These are phyloP conservation scores for Phytophthora nicotianae DNA, from an alignment of 352 stramenopile genomes.

Conservation along the genomic window DNA sequence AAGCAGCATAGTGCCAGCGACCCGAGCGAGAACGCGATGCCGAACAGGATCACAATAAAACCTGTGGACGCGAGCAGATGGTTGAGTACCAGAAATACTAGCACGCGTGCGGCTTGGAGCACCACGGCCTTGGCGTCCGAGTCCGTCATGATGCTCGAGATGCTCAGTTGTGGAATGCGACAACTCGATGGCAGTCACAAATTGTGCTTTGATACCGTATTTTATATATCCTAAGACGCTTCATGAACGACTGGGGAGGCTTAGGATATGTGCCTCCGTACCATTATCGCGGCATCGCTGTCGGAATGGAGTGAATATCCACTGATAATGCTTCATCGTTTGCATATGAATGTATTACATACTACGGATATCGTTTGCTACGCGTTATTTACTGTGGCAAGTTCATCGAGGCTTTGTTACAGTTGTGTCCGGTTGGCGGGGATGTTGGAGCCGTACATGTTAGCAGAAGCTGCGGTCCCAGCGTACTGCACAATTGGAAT, in stretches of 20 bases:
- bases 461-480: slow-evolving; percentile 3
- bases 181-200: slow-evolving; percentile 10
- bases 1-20: slow-evolving; percentile 72
- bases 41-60: slow-evolving; percentile 61
- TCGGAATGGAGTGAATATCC: background rate
- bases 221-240: slow-evolving; percentile 19
- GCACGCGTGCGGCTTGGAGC: slow-evolving; percentile 24
- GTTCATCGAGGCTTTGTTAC: slow-evolving; percentile 7
- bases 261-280: slow-evolving; percentile 17
- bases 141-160: slow-evolving; percentile 18
- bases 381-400: background rate
- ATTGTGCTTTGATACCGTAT: slow-evolving; percentile 15
- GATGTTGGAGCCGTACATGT: slow-evolving; percentile 27
- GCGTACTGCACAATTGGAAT: slow-evolving; percentile 45
- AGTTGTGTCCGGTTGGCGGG: slow-evolving; percentile 3
- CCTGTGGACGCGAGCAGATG: slow-evolving; percentile 47
- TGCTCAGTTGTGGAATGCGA: slow-evolving; percentile 23
- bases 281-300: slow-evolving; percentile 2
- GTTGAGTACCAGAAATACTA: slow-evolving; percentile 70
- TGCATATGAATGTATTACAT: background rate
- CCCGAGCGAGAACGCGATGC: slow-evolving; percentile 49
- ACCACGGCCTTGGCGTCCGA: slow-evolving; percentile 8
- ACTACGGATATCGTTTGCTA: background rate
- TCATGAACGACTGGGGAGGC: background rate
- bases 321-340: background rate